Base-by-base conservation (phyloP, 148 eudicot genomes). In the Agrostemma githago region DNA sequence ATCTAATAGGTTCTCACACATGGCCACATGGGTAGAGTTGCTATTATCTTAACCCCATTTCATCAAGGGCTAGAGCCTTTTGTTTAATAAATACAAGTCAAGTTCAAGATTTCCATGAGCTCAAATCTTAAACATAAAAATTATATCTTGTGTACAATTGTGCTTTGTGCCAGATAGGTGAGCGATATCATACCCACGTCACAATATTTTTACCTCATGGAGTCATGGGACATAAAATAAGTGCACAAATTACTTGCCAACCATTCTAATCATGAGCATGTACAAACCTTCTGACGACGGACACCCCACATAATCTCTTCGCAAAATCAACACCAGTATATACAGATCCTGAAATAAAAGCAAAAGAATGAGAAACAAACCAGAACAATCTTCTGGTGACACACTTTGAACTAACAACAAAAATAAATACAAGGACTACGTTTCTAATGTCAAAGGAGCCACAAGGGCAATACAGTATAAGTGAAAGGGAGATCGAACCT, bases 301-400 rank as follows among this genome's bases (percentile, higher is more conserved):
- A 89, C 71, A 94, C 98, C 70, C 98, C 98, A 70, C 98, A 94
- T 83, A 94, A 81, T 73, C 96, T 88, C 84, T 90, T 94, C 78
- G 96, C 90, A 77, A 94, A 94, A 82, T 91, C 98, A 62, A 92
- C 98, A 65, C 98, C 98, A 79, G 89, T 86, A 82, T 94, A 94
- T 40, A 94, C 97, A 75, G 98, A 85, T 72, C 85, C 97, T 94
- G 93, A 81, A 80, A 76, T 73, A 43, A 66, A 68, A 62, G 62
- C 74, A 66, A 34, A 40, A 66, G 2, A 37, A 44, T 65, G 53
- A 71, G 2, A n/a, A 37, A 62, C 54, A 7, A 54, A 61, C 66
- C 44, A 19, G 7, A 65, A 20, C 38, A 74, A 53, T 75, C 60
- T 54, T 63, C 60, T 3, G 65, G 65, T 63, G 5, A 38, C 38